Base-by-base conservation (phyloP, 1,284 basidiomycete genomes). In the Waitea zeae region DNA sequence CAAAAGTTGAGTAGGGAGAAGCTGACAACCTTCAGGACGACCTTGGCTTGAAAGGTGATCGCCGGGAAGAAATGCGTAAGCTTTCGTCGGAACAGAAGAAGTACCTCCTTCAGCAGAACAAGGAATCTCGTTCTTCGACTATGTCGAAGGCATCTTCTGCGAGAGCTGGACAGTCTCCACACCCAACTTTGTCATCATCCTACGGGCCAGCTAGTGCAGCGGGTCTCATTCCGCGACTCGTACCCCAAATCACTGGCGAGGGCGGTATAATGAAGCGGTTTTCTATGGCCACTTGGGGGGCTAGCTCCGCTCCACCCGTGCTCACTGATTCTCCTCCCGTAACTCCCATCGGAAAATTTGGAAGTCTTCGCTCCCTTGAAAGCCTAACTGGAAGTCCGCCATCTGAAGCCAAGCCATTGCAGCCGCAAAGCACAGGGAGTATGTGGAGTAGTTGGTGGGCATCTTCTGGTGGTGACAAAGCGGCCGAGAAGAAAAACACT, bases 371-470 rank as follows among this genome's bases (percentile, higher is more conserved):
- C 19, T n/a, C 11, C 14, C 27, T 28, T 24, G 17, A 12, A 35
- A 27, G 27, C 18, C 34, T 4, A 14, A 7, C 5, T 27, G 31
- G 12, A 33, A 20, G 27, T 17, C 36, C 20, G 18, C 17, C 5
- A 19, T 5, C 28, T 3, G 44, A 49, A 22, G 50, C 43, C 1
- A 41, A 46, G 12, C 47, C 57, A 2, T 36, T 86, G 3, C 70
- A 75, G 35, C 62, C 70, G 12, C 81, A 86, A 46, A 61, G 46
- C 9, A 84, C 81, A 1, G 81, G 83, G 12, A 66, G 79, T 11
- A 52, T 80, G 18, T 87, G 80, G 71, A 65, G 66, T 38, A 72
- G 63, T 44, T 84, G 72, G 75, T 82, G 72, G 71, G 44, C 59
- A 12, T 70, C 66, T 19, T 66, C 75, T n/a, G 72, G 70, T 5